A percentile compares a stretch with the other conserved stretches of the same genome.
Conservation (phyloP, 1,139 yeast species). For the Lodderomyces jiufengensis region DNA sequence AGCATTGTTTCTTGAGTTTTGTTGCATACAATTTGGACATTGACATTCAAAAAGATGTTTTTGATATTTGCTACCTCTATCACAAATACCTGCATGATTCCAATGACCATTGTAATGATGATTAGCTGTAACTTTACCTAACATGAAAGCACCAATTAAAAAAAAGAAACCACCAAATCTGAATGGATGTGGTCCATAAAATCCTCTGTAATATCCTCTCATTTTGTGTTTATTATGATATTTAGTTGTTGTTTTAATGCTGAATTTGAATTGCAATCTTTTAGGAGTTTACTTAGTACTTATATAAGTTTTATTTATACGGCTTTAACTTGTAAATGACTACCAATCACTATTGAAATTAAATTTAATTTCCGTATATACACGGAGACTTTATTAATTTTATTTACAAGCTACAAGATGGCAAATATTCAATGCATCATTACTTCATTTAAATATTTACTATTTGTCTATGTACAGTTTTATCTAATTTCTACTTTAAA, state of each 20-base stretch:
- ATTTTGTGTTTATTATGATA: neutral
- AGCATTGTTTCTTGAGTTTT: neutral
- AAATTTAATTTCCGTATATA: neutral
- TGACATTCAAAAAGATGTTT: constrained; percentile 6
- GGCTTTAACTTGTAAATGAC: too few species aligned
- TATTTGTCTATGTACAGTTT: neutral
- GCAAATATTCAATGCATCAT: too few species aligned
- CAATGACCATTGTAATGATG: neutral
- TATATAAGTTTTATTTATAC: too few species aligned
- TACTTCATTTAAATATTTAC: neutral
- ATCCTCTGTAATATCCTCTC: constrained; percentile 5
- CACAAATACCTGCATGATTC: neutral
- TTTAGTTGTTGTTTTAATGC: neutral
- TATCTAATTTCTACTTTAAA: constrained; percentile 65
- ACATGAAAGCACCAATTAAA: constrained; percentile 7
- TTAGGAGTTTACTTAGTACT: too few species aligned
- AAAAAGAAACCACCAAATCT: constrained; percentile 9
- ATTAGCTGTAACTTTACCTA: constrained; percentile 5
- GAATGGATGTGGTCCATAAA: constrained; percentile 6
- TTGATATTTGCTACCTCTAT: neutral
- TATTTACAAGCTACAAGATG: constrained; percentile 6
- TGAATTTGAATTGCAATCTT: too few species aligned
- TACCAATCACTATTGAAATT: too few species aligned
- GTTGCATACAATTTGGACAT: constrained; percentile 7
- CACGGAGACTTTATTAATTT: neutral